Conservation (phyloP, 192 early-diverging fungal genomes). For the Rhizophagus prolifer region DNA sequence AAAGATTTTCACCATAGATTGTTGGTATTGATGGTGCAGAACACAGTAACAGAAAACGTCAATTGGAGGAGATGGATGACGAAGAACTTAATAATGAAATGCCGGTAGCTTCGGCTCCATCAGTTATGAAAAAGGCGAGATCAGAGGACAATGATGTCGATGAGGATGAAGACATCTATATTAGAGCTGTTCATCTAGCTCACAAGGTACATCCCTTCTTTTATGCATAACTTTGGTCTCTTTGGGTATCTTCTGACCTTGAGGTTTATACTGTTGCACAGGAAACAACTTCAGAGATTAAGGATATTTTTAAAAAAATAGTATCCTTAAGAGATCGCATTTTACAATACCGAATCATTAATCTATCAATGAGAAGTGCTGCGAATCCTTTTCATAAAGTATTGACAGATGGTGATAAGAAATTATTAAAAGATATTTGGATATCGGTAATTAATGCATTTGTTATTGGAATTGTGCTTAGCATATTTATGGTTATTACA, state of each 20-base stretch:
- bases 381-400: neutral
- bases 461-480: neutral
- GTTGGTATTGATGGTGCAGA: neutral
- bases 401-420: neutral
- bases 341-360: conserved; percentile 8
- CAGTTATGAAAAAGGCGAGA: too few relatives aligned
- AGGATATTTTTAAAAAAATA: conserved; percentile 6
- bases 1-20: conserved; percentile 14
- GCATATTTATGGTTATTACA: neutral
- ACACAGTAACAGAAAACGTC: conserved; percentile 1
- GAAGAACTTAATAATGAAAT: too few relatives aligned
- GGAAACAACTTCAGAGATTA: conserved; percentile 3
- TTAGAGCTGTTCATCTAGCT: too few relatives aligned
- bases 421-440: conserved; percentile 14
- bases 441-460: conserved; percentile 8
- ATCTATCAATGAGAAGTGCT: neutral
- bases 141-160: too few relatives aligned
- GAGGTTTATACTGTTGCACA: neutral
- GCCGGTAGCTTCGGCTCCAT: too few relatives aligned
- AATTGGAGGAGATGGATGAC: neutral
- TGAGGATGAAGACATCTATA: too few relatives aligned
- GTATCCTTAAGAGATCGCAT: neutral
- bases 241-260: neutral
- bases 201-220: too few relatives aligned
- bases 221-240: too few relatives aligned